Conservation (phyloP, 2,329 filamentous ascomycete species). For the Magnaporthiopsis poae region DNA sequence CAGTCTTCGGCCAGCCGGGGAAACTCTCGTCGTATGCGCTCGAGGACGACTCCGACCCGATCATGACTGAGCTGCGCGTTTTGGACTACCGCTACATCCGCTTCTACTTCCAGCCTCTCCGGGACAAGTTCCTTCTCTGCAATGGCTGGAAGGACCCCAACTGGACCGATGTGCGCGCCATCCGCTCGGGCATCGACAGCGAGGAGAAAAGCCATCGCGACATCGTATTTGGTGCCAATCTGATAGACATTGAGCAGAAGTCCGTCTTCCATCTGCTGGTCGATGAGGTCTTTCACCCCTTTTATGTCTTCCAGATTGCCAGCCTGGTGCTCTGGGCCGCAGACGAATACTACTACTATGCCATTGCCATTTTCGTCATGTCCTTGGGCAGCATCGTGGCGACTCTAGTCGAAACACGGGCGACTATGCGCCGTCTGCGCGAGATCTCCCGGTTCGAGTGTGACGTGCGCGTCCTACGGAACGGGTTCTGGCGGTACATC, state of each 20-base stretch:
- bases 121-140: conserved; percentile 78
- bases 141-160: conserved; percentile 89
- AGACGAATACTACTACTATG: conserved; percentile 97
- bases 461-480: conserved; percentile 83
- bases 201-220: conserved; percentile 80
- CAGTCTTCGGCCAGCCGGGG: conserved; percentile 56
- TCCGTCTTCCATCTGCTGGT: conserved; percentile 70
- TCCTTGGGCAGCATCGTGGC: conserved; percentile 85
- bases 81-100: conserved; percentile 91
- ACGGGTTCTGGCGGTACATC: conserved; percentile 89
- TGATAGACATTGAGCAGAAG: conserved; percentile 91
- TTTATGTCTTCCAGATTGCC: conserved; percentile 95
- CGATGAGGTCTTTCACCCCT: conserved; percentile 93
- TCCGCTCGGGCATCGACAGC: conserved; percentile 72
- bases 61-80: conserved; percentile 63
- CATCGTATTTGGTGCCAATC: conserved; percentile 77
- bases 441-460: conserved; percentile 94
- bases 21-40: conserved; percentile 47
- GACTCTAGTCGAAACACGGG: conserved; percentile 80
- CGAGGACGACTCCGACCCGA: conserved; percentile 65
- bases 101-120: conserved; percentile 79
- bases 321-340: conserved; percentile 90
- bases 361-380: conserved; percentile 86
- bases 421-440: conserved; percentile 81
- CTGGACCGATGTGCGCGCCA: conserved; percentile 68